A percentile compares a stretch with the other conserved stretches of the same genome.
Evolutionary conservation across 129 eudicot genomes (phyloP).

Genomic region (Helichrysum umbraculigerum): DNA sequence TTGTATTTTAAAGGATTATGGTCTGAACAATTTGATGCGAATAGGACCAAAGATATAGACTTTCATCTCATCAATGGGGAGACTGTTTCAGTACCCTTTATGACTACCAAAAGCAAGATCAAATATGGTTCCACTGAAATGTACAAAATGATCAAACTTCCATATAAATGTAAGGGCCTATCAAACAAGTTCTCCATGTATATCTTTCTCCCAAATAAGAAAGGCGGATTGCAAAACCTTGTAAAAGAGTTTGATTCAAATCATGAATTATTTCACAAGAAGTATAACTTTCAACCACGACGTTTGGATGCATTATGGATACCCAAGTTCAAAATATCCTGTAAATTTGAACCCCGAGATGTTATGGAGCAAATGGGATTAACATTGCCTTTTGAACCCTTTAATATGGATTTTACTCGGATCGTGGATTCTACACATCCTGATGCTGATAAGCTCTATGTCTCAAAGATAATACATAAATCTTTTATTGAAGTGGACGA

Average conservation of each 20-base stretch:
- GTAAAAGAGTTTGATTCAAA: not conserved
- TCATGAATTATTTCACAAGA: not conserved
- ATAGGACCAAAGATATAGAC: not conserved
- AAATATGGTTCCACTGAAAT: not conserved
- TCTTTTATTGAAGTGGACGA: conserved; percentile 1
- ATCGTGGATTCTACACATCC: not conserved
- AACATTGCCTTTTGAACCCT: too few species aligned
- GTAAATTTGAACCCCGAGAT: not conserved
- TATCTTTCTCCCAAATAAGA: too few species aligned
- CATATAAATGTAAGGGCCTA: not conserved
- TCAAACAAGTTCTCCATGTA: not conserved
- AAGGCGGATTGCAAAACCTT: not conserved
- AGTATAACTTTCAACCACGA: not conserved
- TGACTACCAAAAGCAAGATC: not conserved
- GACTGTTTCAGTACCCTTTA: not conserved
- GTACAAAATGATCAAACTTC: not conserved
- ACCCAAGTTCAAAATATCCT: not conserved
- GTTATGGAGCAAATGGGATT: conserved; percentile 1
- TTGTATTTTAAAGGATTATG: not conserved
- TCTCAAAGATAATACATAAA: not conserved
- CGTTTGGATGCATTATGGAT: not conserved
- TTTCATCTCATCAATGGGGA: not conserved
- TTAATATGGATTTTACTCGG: not conserved
- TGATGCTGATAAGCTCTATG: not conserved
- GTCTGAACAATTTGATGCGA: not conserved